Evolutionary conservation across 495 filamentous ascomycete species (phyloP).

Genomic region (Penicillium daleae): DNA sequence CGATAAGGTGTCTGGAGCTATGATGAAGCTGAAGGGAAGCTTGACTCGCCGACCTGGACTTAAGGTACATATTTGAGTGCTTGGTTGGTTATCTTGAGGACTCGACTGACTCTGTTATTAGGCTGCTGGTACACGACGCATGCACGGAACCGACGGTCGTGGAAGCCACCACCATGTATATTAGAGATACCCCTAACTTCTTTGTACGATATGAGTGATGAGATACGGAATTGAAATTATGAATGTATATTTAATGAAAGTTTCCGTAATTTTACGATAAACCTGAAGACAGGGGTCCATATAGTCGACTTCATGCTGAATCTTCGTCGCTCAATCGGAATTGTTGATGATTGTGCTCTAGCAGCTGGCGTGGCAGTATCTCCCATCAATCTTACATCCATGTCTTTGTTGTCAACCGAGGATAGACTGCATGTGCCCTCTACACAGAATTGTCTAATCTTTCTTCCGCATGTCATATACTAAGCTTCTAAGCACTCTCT

Average conservation of each 20-base stretch:
- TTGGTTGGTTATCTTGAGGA: not conserved
- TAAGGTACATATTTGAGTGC: slow-evolving; percentile 51
- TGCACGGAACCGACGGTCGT: slow-evolving; percentile 73
- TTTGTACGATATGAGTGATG: slow-evolving; percentile 7
- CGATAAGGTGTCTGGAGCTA: slow-evolving; percentile 70
- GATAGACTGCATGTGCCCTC: too few species aligned
- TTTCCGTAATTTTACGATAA: not conserved
- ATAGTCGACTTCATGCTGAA: not conserved
- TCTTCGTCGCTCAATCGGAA: too few species aligned
- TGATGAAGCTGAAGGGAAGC: slow-evolving; percentile 67
- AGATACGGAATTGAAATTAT: not conserved
- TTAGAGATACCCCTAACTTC: slow-evolving; percentile 1
- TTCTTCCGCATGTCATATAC: too few species aligned
- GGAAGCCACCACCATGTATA: slow-evolving; percentile 43
- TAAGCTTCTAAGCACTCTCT: too few species aligned
- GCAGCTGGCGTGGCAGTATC: too few species aligned
- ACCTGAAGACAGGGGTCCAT: not conserved
- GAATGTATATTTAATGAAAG: not conserved
- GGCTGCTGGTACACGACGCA: slow-evolving; percentile 72
- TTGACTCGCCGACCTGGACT: slow-evolving; percentile 63
- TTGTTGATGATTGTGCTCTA: too few species aligned
- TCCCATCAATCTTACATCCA: too few species aligned
- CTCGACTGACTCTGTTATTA: slow-evolving; percentile 31
- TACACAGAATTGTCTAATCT: too few species aligned
- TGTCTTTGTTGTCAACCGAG: too few species aligned